phyloP scores from a whole-genome alignment of 2,329 filamentous ascomycete species.

The Aureobasidium melanogenum region DNA sequence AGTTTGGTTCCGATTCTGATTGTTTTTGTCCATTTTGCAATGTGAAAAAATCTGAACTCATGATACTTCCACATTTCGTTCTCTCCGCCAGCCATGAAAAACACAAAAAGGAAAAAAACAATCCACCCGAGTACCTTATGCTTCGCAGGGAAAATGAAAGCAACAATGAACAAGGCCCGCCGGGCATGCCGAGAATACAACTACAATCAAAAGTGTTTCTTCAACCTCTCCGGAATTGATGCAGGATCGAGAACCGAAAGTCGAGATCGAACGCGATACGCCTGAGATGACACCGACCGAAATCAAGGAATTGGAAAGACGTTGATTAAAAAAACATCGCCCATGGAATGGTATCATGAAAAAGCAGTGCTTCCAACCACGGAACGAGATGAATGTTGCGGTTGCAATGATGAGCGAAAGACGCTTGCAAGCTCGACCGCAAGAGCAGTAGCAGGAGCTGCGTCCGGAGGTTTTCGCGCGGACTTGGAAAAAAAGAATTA shows the following conservation, averaged over 20 bases:
- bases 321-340: not conserved
- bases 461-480: not conserved
- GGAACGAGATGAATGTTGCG: not conserved
- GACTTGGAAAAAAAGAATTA: not conserved
- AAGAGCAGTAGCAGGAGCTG: not conserved
- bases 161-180: not conserved
- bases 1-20: not conserved
- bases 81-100: not conserved
- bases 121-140: not conserved
- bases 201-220: not conserved
- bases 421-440: not conserved
- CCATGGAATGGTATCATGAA: not conserved
- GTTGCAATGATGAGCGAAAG: not conserved
- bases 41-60: constrained; percentile 2
- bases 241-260: not conserved
- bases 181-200: not conserved
- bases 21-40: constrained; percentile 10
- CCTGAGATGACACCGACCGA: not conserved
- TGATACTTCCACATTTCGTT: not conserved
- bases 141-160: not conserved
- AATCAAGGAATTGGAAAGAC: not conserved
- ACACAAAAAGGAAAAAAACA: not conserved
- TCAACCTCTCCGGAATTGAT: not conserved
- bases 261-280: not conserved
- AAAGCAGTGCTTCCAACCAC: constrained; percentile 4